phyloP scores from a whole-genome alignment of 805 yeast species.

The Jamesozyma piceae region DNA sequence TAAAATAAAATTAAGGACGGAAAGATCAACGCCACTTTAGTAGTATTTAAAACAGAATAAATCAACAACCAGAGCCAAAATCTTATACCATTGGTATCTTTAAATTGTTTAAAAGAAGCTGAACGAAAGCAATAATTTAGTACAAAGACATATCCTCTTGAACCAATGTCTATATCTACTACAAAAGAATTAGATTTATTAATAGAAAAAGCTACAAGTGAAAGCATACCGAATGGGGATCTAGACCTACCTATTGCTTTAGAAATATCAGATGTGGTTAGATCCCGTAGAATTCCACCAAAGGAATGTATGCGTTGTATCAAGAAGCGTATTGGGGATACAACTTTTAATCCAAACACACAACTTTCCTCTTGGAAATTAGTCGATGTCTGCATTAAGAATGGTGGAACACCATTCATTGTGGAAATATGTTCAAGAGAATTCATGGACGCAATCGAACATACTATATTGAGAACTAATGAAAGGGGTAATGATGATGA shows the following conservation, averaged over 20 bases:
- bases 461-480: conserved; percentile 32
- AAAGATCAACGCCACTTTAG: background rate
- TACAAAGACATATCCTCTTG: background rate
- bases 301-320: conserved; percentile 79
- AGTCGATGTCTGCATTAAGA: conserved; percentile 80
- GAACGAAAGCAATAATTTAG: too few relatives aligned
- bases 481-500: conserved; percentile 26
- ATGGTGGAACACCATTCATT: conserved; percentile 82
- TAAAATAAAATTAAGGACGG: background rate
- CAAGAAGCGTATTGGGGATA: conserved; percentile 57
- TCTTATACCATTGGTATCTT: too few relatives aligned
- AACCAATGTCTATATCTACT: conserved; percentile 20
- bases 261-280: conserved; percentile 78
- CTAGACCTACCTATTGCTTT: conserved; percentile 64
- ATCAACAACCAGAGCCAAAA: too few relatives aligned
- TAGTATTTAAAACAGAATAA: too few relatives aligned
- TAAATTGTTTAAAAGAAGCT: too few relatives aligned
- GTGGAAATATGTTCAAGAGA: conserved; percentile 73
- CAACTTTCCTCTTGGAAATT: conserved; percentile 68
- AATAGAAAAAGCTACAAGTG: conserved; percentile 73
- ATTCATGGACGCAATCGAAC: conserved; percentile 68
- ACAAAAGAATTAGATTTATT: conserved; percentile 43
- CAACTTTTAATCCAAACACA: conserved; percentile 63
- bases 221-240: conserved; percentile 87
- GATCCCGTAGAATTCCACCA: conserved; percentile 70